A percentile compares a stretch with the other conserved stretches of the same genome.
phyloP scores from a whole-genome alignment of 345 rosid species.

The Moricandia arvensis region DNA sequence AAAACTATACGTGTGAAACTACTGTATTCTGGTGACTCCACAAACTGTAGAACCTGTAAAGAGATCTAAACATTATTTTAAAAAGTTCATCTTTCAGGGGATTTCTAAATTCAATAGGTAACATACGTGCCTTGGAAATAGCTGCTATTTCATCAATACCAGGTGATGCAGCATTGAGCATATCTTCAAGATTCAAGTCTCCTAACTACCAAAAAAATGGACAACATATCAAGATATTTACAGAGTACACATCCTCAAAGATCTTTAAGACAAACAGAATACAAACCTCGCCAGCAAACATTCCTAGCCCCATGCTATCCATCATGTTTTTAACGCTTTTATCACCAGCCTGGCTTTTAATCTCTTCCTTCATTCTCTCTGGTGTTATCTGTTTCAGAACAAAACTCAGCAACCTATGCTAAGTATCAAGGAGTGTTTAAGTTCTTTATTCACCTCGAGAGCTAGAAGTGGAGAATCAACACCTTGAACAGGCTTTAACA shows the following conservation, averaged over 20 bases:
- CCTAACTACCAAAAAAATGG: conserved; percentile 45
- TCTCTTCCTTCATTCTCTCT: conserved; percentile 65
- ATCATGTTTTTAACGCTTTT: conserved; percentile 57
- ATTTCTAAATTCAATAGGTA: not conserved
- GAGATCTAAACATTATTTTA: conserved; percentile 8
- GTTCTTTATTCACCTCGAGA: conserved; percentile 54
- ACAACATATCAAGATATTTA: conserved; percentile 4
- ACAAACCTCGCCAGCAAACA: conserved; percentile 71
- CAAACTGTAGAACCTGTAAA: conserved; percentile 67
- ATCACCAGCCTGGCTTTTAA: conserved; percentile 45
- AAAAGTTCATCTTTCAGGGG: not conserved
- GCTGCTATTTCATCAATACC: conserved; percentile 76
- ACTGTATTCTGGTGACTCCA: conserved; percentile 62
- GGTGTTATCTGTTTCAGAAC: conserved; percentile 50
- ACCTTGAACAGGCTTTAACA: conserved; percentile 64
- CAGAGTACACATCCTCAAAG: not conserved
- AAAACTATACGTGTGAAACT: conserved; percentile 67
- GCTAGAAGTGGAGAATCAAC: conserved; percentile 68
- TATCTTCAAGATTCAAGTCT: conserved; percentile 70
- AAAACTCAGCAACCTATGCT: conserved; percentile 12
- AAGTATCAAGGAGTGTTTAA: not conserved
- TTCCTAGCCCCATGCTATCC: conserved; percentile 78
- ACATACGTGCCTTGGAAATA: conserved; percentile 60
- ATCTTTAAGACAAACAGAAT: not conserved
- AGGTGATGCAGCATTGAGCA: conserved; percentile 70